Evolutionary conservation across 768 basidiomycete species (phyloP), one percentile per base, ranked within the genome.

Genomic region (Psilocybe sp.): DNA sequence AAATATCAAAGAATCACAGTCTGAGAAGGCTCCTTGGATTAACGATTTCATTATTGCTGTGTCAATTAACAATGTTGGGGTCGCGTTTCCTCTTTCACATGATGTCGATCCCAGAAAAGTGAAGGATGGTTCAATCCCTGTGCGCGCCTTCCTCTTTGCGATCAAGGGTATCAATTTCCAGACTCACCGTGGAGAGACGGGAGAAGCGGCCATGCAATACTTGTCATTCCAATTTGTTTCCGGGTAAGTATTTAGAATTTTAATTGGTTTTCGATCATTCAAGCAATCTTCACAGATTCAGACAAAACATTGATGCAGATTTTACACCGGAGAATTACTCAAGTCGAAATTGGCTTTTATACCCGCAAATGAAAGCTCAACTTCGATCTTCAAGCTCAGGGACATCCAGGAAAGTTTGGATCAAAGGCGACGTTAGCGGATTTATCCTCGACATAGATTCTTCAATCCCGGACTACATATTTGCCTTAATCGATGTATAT

Each of bases 191-290:
- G 89, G 87, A 20, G 87, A 92, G 61, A 87, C 82, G 15, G 93
- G 94, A 5, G 76, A 85, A 61, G 86, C 87, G 40, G 73, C 71
- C 8, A 85, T 97, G 66, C 73, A 77, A 46, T 76, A 79, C 8
- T 76, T 96, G 52, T 87, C 87, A 11, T 84, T 97, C 64, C 92
- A 95, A 66, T 97, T 98, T 65, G 78, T 94, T 2, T 68, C 86
- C 39, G 70, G 76, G 92, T 92, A 70, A 57, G 80, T 60, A 36
- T 19, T 14, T 44, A 28, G 23, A 28, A 8, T 12, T 14, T 49
- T 44, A n/a, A n/a, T 42, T 40, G n/a, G 19, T 18, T 54, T 35
- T 53, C 28, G 34, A 11, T 49, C 40, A 13, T 39, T 51, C 34
- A 35, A 10, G 51, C 64, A 23, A 66, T 23, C n/a, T 20, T n/a